Base-by-base conservation (phyloP, 345 rosid genomes). In the Lepidium didymum region DNA sequence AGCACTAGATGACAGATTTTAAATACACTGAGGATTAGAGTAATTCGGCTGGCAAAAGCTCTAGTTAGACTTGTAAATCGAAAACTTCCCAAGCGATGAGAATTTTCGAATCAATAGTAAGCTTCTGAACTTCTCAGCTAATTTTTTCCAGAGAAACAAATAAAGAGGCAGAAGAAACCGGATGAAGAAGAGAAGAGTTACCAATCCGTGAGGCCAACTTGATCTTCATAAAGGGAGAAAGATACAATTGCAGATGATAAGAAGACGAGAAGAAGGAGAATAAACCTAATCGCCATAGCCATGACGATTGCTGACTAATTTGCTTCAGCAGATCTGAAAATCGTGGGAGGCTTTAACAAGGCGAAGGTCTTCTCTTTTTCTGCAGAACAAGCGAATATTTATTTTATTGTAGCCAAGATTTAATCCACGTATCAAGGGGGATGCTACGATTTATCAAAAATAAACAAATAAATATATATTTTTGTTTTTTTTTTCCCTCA, bases 151-250 rank as follows among this genome's bases (percentile, higher is more conserved):
- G 4, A 35, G 18, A 49, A 59, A 50, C 38, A 11, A 37, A 56
- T 19, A 46, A n/a, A 57, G 14, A 58, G 21, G 49, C 12, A 52
- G 33, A 21, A 19, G 41, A 68, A 43, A 31, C 25, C 33, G 40
- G 55, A 56, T n/a, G 51, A 70, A 58, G 70, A 45, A 42, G 51
- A 45, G 43, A 27, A 5, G 64, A 61, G 72, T 78, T 70, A 89
- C 99, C 99, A 95, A 68, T 95, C 99, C 86, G 83, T 82, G 80
- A 91, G 92, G 51, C 97, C 99, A 38, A 81, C 96, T 85, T 95
- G 96, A 82, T 91, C 99, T 78, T 89, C 99, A 59, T 81, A 91
- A 40, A 91, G 90, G 38, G 96, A 85, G 38, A 77, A 69, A 77
- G 77, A 50, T 21, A 77, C 70, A 56, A 52, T 61, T 5, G 78